Evolutionary conservation across 129 eudicot genomes (phyloP).

Genomic region (Flaveria robusta): DNA sequence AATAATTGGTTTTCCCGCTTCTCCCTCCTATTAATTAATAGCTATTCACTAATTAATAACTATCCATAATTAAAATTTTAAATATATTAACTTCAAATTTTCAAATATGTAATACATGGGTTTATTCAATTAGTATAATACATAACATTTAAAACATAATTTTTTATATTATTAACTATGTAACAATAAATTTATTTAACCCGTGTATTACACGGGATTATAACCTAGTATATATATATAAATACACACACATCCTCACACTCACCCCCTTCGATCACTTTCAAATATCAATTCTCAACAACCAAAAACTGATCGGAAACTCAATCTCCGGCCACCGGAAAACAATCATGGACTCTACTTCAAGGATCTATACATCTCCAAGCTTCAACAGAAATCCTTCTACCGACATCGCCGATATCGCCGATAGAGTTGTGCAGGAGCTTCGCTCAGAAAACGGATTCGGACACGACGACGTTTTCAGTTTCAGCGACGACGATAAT

Average conservation of each 20-base stretch:
- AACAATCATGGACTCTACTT: slow-evolving; percentile 44
- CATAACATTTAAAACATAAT: too few species aligned
- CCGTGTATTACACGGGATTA: too few species aligned
- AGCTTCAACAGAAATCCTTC: slow-evolving; percentile 63
- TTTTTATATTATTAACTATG: too few species aligned
- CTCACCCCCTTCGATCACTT: background rate
- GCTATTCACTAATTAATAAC: too few species aligned
- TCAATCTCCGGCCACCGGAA: background rate
- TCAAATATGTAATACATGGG: too few species aligned
- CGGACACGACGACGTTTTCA: slow-evolving; percentile 19
- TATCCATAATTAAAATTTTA: too few species aligned
- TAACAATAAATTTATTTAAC: too few species aligned
- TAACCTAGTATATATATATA: too few species aligned
- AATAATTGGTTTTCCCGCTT: too few species aligned
- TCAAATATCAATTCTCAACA: background rate
- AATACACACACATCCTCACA: background rate
- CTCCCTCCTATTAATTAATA: too few species aligned
- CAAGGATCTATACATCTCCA: slow-evolving; percentile 36
- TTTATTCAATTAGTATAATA: too few species aligned
- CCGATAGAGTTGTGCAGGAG: slow-evolving; percentile 61
- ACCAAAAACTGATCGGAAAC: background rate
- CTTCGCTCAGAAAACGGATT: slow-evolving; percentile 27
- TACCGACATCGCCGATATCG: slow-evolving; percentile 46
- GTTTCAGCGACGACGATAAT: slow-evolving; percentile 22
- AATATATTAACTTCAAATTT: too few species aligned